A percentile compares a stretch with the other conserved stretches of the same genome.
These are phyloP conservation scores for Helotiales sp. DNA, from an alignment of 2,329 filamentous ascomycete genomes.

Conservation along the genomic window DNA sequence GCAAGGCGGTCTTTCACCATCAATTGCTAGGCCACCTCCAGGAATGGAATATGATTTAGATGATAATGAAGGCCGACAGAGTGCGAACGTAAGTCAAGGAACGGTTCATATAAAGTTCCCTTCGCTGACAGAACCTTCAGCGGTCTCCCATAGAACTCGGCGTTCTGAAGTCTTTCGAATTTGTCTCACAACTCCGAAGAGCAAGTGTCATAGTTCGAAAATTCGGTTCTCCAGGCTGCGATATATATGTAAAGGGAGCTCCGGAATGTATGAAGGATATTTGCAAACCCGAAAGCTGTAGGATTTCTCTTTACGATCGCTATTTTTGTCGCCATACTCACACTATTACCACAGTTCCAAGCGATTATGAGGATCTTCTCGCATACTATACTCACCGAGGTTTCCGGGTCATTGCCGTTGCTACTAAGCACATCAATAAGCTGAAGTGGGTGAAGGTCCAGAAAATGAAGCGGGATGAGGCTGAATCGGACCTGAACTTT, in stretches of 20 bases:
- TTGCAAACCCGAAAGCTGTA: slow-evolving; percentile 79
- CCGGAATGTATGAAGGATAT: slow-evolving; percentile 97
- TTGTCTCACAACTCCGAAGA: slow-evolving; percentile 87
- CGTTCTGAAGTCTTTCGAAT: slow-evolving; percentile 90
- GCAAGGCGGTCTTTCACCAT: slow-evolving; percentile 78
- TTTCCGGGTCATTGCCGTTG: slow-evolving; percentile 95
- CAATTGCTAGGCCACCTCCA: slow-evolving; percentile 81
- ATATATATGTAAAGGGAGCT: slow-evolving; percentile 94
- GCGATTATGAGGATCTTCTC: slow-evolving; percentile 87
- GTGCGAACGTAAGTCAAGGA: slow-evolving; percentile 32
- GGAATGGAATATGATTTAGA: slow-evolving; percentile 62
- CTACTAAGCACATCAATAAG: slow-evolving; percentile 84
- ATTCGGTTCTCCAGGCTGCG: slow-evolving; percentile 82
- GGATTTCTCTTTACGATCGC: slow-evolving; percentile 43
- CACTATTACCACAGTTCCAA: slow-evolving; percentile 63
- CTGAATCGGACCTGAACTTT: slow-evolving; percentile 83
- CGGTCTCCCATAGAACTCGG: slow-evolving; percentile 77
- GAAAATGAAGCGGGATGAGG: slow-evolving; percentile 87
- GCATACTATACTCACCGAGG: slow-evolving; percentile 93
- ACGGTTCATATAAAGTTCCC: not conserved
- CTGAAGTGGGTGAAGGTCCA: slow-evolving; percentile 94
- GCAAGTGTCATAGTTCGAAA: slow-evolving; percentile 92
- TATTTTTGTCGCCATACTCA: slow-evolving; percentile 8
- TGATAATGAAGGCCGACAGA: slow-evolving; percentile 48
- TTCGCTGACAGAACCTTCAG: slow-evolving; percentile 26